A percentile compares a stretch with the other conserved stretches of the same genome.
Evolutionary conservation across 2,329 filamentous ascomycete genomes (phyloP).

Genomic region (Rutstroemia sp.): DNA sequence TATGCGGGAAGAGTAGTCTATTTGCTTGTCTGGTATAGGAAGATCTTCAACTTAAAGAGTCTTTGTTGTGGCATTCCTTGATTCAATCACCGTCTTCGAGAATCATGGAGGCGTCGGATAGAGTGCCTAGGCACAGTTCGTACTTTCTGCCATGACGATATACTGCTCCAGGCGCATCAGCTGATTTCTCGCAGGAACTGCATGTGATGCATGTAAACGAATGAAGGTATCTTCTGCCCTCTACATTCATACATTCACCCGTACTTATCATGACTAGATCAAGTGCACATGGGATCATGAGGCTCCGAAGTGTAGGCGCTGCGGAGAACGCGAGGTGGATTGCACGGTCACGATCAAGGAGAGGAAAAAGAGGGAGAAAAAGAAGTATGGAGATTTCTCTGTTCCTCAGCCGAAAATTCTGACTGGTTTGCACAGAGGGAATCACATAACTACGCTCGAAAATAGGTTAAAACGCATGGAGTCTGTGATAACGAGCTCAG

Average conservation of each 20-base stretch:
- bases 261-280: slow-evolving; percentile 13
- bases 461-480: slow-evolving; percentile 23
- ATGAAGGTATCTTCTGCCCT: slow-evolving; percentile 18
- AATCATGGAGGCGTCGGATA: background rate
- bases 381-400: slow-evolving; percentile 13
- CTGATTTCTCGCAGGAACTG: slow-evolving; percentile 17
- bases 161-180: background rate
- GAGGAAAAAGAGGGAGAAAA: slow-evolving; percentile 21
- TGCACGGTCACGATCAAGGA: slow-evolving; percentile 21
- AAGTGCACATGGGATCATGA: slow-evolving; percentile 19
- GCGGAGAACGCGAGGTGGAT: slow-evolving; percentile 13
- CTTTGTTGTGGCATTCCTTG: background rate
- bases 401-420: slow-evolving; percentile 3
- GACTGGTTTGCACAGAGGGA: slow-evolving; percentile 6
- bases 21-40: too few species aligned
- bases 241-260: background rate
- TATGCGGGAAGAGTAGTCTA: too few species aligned
- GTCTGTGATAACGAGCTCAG: slow-evolving; percentile 16
- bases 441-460: slow-evolving; percentile 18
- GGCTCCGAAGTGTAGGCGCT: slow-evolving; percentile 17
- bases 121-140: slow-evolving; percentile 4
- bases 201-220: slow-evolving; percentile 22
- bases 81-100: background rate
- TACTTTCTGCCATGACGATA: background rate
- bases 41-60: too few species aligned